Conservation (phyloP, 331 rosid species). For the Rosa hybrid region DNA sequence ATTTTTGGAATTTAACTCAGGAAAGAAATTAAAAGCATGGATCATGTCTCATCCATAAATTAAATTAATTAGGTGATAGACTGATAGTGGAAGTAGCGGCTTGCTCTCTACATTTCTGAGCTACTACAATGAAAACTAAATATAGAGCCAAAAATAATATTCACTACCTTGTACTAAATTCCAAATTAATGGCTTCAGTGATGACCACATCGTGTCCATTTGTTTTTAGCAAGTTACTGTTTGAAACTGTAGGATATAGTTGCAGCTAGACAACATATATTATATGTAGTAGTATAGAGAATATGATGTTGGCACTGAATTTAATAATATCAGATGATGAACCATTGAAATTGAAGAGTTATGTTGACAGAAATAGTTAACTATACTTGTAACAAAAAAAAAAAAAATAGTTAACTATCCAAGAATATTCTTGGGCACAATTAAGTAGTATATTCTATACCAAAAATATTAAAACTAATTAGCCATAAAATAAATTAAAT, state of each 20-base stretch:
- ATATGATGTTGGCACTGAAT: not conserved
- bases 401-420: too few species aligned
- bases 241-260: not conserved
- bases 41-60: not conserved
- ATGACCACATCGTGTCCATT: not conserved
- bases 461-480: not conserved
- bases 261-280: not conserved
- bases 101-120: not conserved
- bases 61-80: not conserved
- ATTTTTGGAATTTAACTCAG: not conserved
- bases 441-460: not conserved
- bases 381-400: too few species aligned
- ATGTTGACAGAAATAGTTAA: not conserved
- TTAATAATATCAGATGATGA: not conserved
- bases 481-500: too few species aligned
- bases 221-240: not conserved
- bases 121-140: not conserved
- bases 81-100: not conserved
- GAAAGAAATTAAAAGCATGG: constrained; percentile 20
- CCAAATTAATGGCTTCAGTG: not conserved
- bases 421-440: not conserved
- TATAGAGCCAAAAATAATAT: not conserved
- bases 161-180: not conserved
- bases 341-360: not conserved
- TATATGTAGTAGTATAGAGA: not conserved